Evolutionary conservation across 805 yeast genomes (phyloP), one percentile per base, ranked within the genome.

Genomic region (Candida xyloterini): DNA sequence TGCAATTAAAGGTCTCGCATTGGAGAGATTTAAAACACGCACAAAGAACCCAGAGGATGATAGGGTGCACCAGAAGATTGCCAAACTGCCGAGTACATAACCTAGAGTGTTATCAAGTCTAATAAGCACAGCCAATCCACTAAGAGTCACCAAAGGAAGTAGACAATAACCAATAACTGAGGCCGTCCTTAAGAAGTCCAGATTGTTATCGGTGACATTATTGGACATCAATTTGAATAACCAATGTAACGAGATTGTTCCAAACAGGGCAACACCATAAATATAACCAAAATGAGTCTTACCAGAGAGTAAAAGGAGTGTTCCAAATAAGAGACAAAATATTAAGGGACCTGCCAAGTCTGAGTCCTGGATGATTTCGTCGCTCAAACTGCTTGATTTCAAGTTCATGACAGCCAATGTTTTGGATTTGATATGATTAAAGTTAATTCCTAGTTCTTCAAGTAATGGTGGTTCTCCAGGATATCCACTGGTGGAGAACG

Each of bases 251-350:
- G 95, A 79, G 11, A 87, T 59, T 1, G 95, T 84, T 13, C 99
- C 99, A 52, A 91, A 80, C 30, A 93, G 65, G 0, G 96, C 98
- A 29, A 93, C 95, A 27, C 99, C 98, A 57, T 93, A 93, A 35
- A 93, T 85, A 62, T 93, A 93, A 2, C 98, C 98, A 59, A 93
- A 93, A 61, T 93, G 98, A 11, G 91, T 85, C 61, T 91, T 93
- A 5, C 99, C 98, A 1, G 95, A 81, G 30, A 90, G 70, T 35
- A 91, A 67, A 38, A 93, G 67, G 44, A 84, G 78, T 0, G 89
- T 74, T 15, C 96, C 99, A 58, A 91, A 91, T 41, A 88, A 63
- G 37, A 93, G 67, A 55, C 91, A 91, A 62, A 91, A 93, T 28
- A 93, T 66, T 23, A 93, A 71, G 1, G 99, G 99, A 1, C 99